Conservation (phyloP, 2,329 filamentous ascomycete species). For the Aspergillus ibericus region DNA sequence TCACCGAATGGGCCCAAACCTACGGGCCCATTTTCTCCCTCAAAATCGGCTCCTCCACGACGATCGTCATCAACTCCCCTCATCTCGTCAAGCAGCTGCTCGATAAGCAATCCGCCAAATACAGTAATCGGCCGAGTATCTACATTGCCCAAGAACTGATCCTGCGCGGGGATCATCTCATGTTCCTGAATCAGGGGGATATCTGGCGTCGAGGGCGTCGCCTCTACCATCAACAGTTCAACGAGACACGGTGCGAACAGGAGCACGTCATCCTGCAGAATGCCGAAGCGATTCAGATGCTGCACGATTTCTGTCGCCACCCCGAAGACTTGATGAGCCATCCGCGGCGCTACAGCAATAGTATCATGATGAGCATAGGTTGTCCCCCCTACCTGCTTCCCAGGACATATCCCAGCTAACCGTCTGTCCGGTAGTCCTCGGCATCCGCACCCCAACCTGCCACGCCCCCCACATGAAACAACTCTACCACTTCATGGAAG, state of each 20-base stretch:
- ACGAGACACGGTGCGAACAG: conserved; percentile 47
- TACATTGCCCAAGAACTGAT: conserved; percentile 48
- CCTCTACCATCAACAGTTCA: conserved; percentile 48
- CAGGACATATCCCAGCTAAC: conserved; percentile 1
- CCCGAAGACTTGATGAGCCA: conserved; percentile 46
- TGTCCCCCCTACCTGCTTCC: conserved; percentile 18
- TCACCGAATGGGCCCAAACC: conserved; percentile 46
- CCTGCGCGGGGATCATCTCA: conserved; percentile 48
- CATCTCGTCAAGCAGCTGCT: conserved; percentile 45
- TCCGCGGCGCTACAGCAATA: conserved; percentile 51
- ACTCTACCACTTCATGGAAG: conserved; percentile 47
- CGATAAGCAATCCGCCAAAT: conserved; percentile 49
- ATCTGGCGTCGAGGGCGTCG: conserved; percentile 50
- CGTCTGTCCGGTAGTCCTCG: conserved; percentile 29
- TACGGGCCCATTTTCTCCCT: conserved; percentile 48
- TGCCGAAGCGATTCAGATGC: conserved; percentile 51
- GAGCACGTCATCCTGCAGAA: conserved; percentile 46
- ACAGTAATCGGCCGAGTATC: conserved; percentile 42
- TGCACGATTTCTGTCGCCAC: conserved; percentile 42
- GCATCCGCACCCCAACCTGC: conserved; percentile 34
- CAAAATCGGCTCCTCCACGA: conserved; percentile 45
- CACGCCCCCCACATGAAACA: conserved; percentile 38
- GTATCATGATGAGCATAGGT: conserved; percentile 37
- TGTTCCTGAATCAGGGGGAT: conserved; percentile 50
- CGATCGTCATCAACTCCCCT: conserved; percentile 45